Base-by-base conservation (phyloP, 805 yeast species). In the Lipomyces yamanashiensis region DNA sequence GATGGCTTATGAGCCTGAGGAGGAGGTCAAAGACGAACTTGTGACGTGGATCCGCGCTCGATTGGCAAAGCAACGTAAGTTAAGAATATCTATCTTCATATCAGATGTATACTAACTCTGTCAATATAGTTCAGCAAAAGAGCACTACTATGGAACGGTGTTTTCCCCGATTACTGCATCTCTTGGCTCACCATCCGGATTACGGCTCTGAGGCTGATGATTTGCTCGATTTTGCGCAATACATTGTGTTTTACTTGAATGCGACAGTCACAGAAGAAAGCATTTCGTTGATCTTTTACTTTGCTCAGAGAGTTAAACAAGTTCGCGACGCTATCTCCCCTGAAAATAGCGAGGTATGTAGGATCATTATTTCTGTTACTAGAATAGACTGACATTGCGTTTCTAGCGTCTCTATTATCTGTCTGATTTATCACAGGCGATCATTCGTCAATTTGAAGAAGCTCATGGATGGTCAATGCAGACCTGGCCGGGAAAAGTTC, bases 401-500 rank as follows among this genome's bases (percentile, higher is more conserved):
- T 67, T 63, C 0, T 71, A 74, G 59, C 57, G 82, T 39, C 75
- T 91, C 43, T 92, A 90, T 71, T 74, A 85, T 45, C 78, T 90
- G 12, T 82, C 96, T 0, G 97, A 92, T 70, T 74, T 92, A 47
- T 79, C 91, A 0, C 96, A 89, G 73, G 75, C 88, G 62, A 77
- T 85, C 6, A 79, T 91, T 52, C 82, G 86, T 59, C 85, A 83
- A 61, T 76, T 85, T 28, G 83, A 87, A 49, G 86, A 83, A 9
- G 71, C 76, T 28, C 85, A 82, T 70, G 81, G 80, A 51, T 90
- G 96, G 96, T 82, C 82, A 23, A 78, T 89, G 61, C 83, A 87
- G 28, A 85, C 92, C 0, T 92, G 92, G 85, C 96, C 96, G 0
- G 96, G 93, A 1, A 88, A 87, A 70, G 74, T 88, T 17, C 83